A percentile compares a stretch with the other conserved stretches of the same genome.
Evolutionary conservation across 257 asterid genomes (phyloP).

Genomic region (Penstemon eatonii): DNA sequence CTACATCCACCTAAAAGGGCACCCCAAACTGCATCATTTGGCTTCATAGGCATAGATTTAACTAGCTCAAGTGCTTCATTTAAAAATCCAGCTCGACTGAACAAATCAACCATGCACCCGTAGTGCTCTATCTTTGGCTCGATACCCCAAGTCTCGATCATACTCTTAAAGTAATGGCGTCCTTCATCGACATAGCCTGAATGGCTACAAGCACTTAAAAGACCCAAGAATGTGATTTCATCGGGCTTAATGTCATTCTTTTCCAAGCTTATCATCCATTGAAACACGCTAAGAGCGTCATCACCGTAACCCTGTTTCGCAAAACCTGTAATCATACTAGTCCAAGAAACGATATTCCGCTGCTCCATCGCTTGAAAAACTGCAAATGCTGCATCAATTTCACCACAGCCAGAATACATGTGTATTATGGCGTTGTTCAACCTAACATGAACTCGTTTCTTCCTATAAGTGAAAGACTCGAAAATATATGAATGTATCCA

Average conservation of each 20-base stretch:
- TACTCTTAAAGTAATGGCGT: slow-evolving; percentile 47
- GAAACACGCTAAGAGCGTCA: slow-evolving; percentile 57
- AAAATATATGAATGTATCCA: slow-evolving; percentile 58
- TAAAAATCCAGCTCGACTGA: slow-evolving; percentile 78
- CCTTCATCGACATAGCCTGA: slow-evolving; percentile 67
- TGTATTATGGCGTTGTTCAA: slow-evolving; percentile 68
- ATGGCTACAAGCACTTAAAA: slow-evolving; percentile 81
- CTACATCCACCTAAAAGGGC: slow-evolving; percentile 83
- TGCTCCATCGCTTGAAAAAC: slow-evolving; percentile 51
- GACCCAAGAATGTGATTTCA: slow-evolving; percentile 62
- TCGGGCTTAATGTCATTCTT: slow-evolving; percentile 48
- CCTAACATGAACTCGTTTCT: slow-evolving; percentile 39
- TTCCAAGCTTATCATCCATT: slow-evolving; percentile 50
- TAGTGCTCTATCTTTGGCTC: slow-evolving; percentile 66
- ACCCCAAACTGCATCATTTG: slow-evolving; percentile 81
- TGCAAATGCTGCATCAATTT: slow-evolving; percentile 50
- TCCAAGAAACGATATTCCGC: slow-evolving; percentile 70
- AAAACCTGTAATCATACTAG: slow-evolving; percentile 67
- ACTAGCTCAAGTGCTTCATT: slow-evolving; percentile 63
- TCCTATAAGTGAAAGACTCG: slow-evolving; percentile 31
- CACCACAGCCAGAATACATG: slow-evolving; percentile 88
- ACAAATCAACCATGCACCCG: slow-evolving; percentile 85
- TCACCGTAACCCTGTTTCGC: slow-evolving; percentile 75
- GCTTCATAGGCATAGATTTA: slow-evolving; percentile 72
- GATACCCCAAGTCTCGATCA: slow-evolving; percentile 58